These are phyloP conservation scores for Kwoniella sp. DNA, from an alignment of 768 basidiomycete genomes.

Conservation along the genomic window DNA sequence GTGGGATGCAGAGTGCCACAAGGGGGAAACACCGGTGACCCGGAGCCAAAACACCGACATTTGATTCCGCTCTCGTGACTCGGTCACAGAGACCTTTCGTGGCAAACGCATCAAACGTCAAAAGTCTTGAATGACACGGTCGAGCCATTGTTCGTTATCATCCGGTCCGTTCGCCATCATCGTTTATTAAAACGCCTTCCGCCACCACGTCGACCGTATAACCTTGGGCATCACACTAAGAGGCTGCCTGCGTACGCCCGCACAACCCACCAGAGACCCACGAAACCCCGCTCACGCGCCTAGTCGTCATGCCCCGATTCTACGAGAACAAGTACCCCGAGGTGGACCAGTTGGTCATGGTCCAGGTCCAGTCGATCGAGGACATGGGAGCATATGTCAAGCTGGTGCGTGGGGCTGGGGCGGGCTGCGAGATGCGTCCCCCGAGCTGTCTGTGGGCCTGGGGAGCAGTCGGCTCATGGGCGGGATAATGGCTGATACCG, in stretches of 20 bases:
- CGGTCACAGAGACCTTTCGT: no score
- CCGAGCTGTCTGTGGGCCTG: no score
- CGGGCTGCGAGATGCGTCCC: no score
- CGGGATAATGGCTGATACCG: no score
- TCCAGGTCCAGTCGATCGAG: constrained; percentile 96
- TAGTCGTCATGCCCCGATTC: constrained; percentile 56
- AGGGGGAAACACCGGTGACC: not conserved
- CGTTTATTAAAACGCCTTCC: no score
- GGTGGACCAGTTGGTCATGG: constrained; percentile 93
- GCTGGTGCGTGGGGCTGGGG: constrained; percentile 61
- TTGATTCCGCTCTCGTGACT: constrained; percentile 14
- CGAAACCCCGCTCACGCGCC: not conserved
- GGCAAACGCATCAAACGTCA: no score
- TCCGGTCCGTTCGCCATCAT: no score
- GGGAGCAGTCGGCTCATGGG: not conserved
- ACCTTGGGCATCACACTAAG: no score
- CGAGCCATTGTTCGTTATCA: no score
- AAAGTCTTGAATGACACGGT: no score
- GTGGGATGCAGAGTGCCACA: not conserved
- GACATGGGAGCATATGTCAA: constrained; percentile 99
- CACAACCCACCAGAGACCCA: not conserved
- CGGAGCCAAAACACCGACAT: constrained; percentile 12
- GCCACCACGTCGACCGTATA: no score
- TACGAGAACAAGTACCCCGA: constrained; percentile 84
- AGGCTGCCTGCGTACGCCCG: no score